phyloP scores from a whole-genome alignment of 306 rosid species.

The Delonix regia region DNA sequence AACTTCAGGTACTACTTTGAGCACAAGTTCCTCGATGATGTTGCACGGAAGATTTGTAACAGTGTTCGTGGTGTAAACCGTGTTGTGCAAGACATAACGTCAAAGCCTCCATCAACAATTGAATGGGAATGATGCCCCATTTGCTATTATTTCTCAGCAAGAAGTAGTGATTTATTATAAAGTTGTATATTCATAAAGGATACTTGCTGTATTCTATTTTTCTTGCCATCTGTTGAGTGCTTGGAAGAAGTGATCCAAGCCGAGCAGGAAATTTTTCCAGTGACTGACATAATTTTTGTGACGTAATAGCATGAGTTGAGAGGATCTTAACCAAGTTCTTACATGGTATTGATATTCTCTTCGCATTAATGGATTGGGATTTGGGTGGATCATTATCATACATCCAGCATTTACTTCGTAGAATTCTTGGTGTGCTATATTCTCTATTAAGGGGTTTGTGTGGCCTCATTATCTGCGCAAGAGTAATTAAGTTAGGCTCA shows the following conservation, averaged over 20 bases:
- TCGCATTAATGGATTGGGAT: conserved; percentile 30
- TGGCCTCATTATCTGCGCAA: background rate
- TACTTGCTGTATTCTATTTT: conserved; percentile 16
- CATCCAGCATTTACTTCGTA: background rate
- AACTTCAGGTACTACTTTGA: conserved; percentile 82
- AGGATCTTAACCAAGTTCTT: conserved; percentile 1
- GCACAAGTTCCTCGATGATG: conserved; percentile 79
- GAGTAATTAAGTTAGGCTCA: too few species aligned
- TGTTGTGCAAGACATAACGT: conserved; percentile 85
- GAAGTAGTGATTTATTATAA: conserved; percentile 7
- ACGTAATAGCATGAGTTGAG: conserved; percentile 26
- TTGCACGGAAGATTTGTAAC: conserved; percentile 84
- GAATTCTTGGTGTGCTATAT: background rate
- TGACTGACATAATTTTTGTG: conserved; percentile 26
- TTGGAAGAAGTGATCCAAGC: conserved; percentile 21
- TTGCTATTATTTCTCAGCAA: background rate
- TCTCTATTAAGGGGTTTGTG: background rate
- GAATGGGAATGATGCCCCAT: conserved; percentile 75
- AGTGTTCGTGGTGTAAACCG: conserved; percentile 89
- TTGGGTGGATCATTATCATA: background rate
- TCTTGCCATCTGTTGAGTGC: conserved; percentile 18
- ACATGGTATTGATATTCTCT: conserved; percentile 25
- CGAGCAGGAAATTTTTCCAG: background rate
- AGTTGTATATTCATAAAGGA: conserved; percentile 36
- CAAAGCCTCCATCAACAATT: conserved; percentile 98